Evolutionary conservation across 345 rosid genomes (phyloP), one percentile per base, ranked within the genome.

Genomic region (Aquilaria malaccensis): DNA sequence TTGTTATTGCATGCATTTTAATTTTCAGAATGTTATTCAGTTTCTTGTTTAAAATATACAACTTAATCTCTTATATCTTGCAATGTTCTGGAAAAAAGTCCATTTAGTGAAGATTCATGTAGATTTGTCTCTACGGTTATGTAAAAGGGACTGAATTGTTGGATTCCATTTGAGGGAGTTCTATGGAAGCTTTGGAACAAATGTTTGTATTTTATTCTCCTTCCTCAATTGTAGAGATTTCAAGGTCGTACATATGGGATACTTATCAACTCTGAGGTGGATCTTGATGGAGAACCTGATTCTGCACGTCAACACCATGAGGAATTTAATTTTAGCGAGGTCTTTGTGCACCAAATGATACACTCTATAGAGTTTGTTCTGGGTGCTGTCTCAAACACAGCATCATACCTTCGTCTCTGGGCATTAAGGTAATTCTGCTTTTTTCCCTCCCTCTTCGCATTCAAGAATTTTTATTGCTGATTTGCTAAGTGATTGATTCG

Each of bases 401-500:
- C 98, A 66, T 93, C 98, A 30, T 93, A 89, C 80, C 97, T 93
- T 79, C 97, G 98, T 69, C 96, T 93, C 56, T 93, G 98, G 98
- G 97, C 98, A 68, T 85, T 89, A 73, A 93, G 98, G 98, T 85
- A 78, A 48, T 30, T 55, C 52, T 51, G 11, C 11, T 29, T 49
- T 49, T n/a, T 53, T 7, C 13, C 32, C 9, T 49, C 48, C 30
- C 5, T 11, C 3, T 22, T 46, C 45, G 47, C 50, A 46, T 65
- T n/a, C 33, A 46, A 33, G 48, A 47, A 33, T 64, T 22, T 47
- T 46, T 11, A 33, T 22, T 22, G 22, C 22, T 22, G 22, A 22
- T 22, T 22, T 37, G 37, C 15, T 41, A 50, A 65, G 22, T 58
- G 50, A 22, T 56, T 50, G 29, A 22, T 22, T 22, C 22, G 22